These are phyloP conservation scores for Arabidopsis suecica DNA, from an alignment of 345 rosid species.

Conservation along the genomic window DNA sequence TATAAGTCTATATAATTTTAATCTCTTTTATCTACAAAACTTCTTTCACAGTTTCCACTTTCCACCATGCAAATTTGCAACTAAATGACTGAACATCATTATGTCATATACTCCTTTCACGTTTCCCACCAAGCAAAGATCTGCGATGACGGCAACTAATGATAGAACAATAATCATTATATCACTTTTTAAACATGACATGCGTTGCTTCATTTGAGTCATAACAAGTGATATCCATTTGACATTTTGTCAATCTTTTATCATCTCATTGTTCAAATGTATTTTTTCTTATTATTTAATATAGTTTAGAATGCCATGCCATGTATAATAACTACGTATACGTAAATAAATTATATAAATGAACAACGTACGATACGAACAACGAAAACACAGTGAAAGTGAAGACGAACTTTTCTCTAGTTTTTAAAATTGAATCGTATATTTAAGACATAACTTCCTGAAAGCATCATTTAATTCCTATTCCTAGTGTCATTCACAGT, in stretches of 20 bases:
- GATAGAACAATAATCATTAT: slow-evolving; percentile 33
- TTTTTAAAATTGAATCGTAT: no score
- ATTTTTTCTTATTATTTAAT: neutral
- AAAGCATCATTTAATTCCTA: no score
- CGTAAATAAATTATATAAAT: no score
- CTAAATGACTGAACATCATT: slow-evolving; percentile 19
- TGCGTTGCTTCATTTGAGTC: slow-evolving; percentile 38
- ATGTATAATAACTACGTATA: no score
- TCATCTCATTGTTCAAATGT: slow-evolving; percentile 1
- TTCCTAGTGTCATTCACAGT: no score
- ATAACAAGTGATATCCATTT: slow-evolving; percentile 11
- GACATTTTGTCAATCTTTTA: slow-evolving; percentile 16
- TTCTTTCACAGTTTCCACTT: slow-evolving; percentile 8
- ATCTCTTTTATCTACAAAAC: neutral
- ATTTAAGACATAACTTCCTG: no score
- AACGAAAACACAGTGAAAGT: no score
- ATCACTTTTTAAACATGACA: slow-evolving; percentile 38
- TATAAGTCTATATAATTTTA: no score
- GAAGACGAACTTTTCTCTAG: no score
- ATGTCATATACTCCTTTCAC: slow-evolving; percentile 24
- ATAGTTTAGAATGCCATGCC: neutral
- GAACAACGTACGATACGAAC: no score
- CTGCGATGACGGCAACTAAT: slow-evolving; percentile 39
- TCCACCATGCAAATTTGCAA: slow-evolving; percentile 36
- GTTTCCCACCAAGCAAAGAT: slow-evolving; percentile 33